Base-by-base conservation (phyloP, 2,329 filamentous ascomycete genomes). In the Stylonectria norvegica region DNA sequence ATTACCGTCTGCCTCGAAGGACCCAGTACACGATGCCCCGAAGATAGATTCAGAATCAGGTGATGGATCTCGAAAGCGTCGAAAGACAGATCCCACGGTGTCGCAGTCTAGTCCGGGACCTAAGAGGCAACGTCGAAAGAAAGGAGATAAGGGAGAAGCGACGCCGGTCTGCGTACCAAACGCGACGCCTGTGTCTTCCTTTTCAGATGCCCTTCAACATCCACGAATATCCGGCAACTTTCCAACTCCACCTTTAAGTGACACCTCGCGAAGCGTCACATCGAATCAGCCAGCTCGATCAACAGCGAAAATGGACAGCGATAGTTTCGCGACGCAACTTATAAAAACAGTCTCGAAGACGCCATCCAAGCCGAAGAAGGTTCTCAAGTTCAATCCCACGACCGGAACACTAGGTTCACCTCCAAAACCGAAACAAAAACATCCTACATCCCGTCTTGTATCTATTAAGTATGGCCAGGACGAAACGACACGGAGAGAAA, bases 391-490 rank as follows among this genome's bases (percentile, higher is more conserved):
- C 51, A 81, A 83, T 45, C 68, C 70, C 1, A 76, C 72, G 45
- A 83, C 79, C 2, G 79, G 79, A 5, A 83, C 79, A 2, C 72
- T 83, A 35, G 78, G 79, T 4, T 78, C 79, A 4, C 78, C 81
- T 0, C 79, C 79, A 1, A 76, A 71, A 34, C 66, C 70, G 4
- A 85, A 80, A 50, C 54, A 57, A 2, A 57, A 48, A 17, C 43
- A 16, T 5, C 46, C 38, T 12, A 66, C 67, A 27, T 58, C 64
- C 4, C 62, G 61, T 16, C 43, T 86, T 5, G 72, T 81, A 2
- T 64, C 66, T 10, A 70, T 89, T 20, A 71, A 65, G 45, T 91
- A 91, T 55, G 78, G 76, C 2, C 57, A 53, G 4, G 73, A 78
- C 40, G 58, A 66, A 5, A 59, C 57, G 19, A 66, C 64, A 27